A percentile compares a stretch with the other conserved stretches of the same genome.
Evolutionary conservation across 2,329 filamentous ascomycete species (phyloP).

Genomic region (Apiospora koreana): DNA sequence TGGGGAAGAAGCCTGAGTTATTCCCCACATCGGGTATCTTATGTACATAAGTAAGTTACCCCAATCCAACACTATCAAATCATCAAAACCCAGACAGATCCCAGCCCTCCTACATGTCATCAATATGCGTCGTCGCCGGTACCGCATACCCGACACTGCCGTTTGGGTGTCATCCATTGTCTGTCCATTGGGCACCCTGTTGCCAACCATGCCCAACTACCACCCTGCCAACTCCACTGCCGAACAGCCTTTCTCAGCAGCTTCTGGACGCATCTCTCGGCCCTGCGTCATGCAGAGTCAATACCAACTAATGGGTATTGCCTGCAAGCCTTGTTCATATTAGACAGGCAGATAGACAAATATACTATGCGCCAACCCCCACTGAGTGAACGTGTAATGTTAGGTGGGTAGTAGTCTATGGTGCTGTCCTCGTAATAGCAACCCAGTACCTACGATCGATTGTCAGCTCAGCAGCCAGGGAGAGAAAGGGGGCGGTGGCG

Average conservation of each 20-base stretch:
- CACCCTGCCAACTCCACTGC: not conserved
- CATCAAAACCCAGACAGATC: too few species aligned
- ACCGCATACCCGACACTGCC: not conserved
- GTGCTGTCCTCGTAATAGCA: not conserved
- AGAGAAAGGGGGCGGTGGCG: not conserved
- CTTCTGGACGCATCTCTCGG: slow-evolving; percentile 9
- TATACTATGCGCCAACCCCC: too few species aligned
- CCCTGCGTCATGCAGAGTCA: slow-evolving; percentile 16
- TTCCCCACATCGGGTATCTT: not conserved
- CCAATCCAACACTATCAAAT: too few species aligned
- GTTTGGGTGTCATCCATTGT: not conserved
- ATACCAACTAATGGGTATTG: slow-evolving; percentile 12
- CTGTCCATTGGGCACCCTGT: not conserved
- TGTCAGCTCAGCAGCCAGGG: not conserved
- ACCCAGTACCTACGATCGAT: not conserved
- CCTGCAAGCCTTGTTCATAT: slow-evolving; percentile 14
- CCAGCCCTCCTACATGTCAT: too few species aligned
- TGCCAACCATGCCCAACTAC: not conserved
- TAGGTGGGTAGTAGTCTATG: not conserved
- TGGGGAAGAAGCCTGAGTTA: not conserved
- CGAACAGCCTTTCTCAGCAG: not conserved
- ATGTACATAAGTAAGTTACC: too few species aligned
- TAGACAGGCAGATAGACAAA: too few species aligned
- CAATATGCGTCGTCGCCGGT: not conserved
- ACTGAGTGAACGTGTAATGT: not conserved